Evolutionary conservation across 2,329 filamentous ascomycete species (phyloP).

Genomic region (Knoxdaviesia proteae): DNA sequence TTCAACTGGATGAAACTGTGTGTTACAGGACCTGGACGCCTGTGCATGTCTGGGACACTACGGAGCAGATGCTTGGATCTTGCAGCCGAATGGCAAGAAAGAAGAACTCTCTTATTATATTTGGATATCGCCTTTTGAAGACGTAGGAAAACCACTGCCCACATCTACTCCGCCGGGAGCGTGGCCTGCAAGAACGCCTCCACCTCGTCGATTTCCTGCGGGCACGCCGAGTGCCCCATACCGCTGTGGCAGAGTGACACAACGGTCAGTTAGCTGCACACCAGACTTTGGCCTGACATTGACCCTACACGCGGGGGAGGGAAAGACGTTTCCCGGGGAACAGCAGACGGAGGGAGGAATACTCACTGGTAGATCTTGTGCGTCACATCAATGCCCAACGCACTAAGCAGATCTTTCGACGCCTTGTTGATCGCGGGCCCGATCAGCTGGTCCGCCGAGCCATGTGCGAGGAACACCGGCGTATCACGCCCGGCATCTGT

Average conservation of each 20-base stretch:
- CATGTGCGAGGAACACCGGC: slow-evolving; percentile 77
- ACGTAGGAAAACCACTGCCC: neutral
- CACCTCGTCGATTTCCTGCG: slow-evolving; percentile 64
- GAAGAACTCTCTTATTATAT: no score
- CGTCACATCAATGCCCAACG: slow-evolving; percentile 50
- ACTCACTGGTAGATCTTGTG: slow-evolving; percentile 57
- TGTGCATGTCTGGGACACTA: no score
- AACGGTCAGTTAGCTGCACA: no score
- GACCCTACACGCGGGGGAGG: no score
- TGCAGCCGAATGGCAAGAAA: no score
- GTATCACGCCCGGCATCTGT: slow-evolving; percentile 37
- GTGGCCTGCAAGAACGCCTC: slow-evolving; percentile 33
- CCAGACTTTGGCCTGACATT: no score
- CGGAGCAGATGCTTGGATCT: no score
- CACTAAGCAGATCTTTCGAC: slow-evolving; percentile 46
- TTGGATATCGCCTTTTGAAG: neutral
- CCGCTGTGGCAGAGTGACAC: no score
- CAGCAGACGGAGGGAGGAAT: neutral
- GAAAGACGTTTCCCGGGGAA: no score
- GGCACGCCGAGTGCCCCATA: slow-evolving; percentile 56
- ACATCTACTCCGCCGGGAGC: slow-evolving; percentile 16
- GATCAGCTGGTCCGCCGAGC: slow-evolving; percentile 57
- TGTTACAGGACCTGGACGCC: no score
- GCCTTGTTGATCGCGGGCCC: slow-evolving; percentile 43
- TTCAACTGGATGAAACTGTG: no score